Base-by-base conservation (phyloP, 441 rosid species). In the Daphne laureola region DNA sequence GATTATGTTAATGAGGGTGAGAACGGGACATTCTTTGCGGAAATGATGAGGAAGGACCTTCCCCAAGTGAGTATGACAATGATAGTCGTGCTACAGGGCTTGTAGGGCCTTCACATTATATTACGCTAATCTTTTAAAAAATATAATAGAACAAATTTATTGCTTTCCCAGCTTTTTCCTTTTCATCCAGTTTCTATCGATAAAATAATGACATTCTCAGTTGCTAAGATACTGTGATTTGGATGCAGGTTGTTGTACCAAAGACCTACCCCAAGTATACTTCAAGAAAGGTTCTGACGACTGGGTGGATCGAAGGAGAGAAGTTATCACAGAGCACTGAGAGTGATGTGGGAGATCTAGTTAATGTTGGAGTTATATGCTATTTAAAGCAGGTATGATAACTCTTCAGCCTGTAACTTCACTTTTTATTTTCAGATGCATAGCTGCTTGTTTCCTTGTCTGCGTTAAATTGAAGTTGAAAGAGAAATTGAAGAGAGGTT, bases 281-380 rank as follows among this genome's bases (percentile, higher is more conserved):
- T 31, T 81, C 97, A 62, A 83, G 98, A 76, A 92, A 92, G 81
- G 98, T 92, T 73, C 97, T 92, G 64, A 92, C 97, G 3, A 86
- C 97, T 16, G 67, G 55, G 47, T 92, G 98, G 98, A 61, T 92
- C 48, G 98, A 89, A 4, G 98, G 98, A 46, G 98, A 75, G 64
- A 92, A 89, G 73, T 76, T 92, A 56, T 92, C 98, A 7, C 98
- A 89, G 71, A 92, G 98, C 69, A 84, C 73, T 26, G 98, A 92
- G 68, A 86, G 90, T 78, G 97, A 92, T 62, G 98, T 92, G 26
- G 98, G 98, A 23, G 92, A 86, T 50, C 80, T 92, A 59, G 98
- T 92, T 57, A 92, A 86, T 71, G 98, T 92, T 64, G 98, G 97
- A 58, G 96, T 92, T 53, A 92, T 92, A 69, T 92, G 98, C 78